Evolutionary conservation across 176 grass and related monocot genomes (phyloP).

Genomic region (Tillandsia fasciculata): DNA sequence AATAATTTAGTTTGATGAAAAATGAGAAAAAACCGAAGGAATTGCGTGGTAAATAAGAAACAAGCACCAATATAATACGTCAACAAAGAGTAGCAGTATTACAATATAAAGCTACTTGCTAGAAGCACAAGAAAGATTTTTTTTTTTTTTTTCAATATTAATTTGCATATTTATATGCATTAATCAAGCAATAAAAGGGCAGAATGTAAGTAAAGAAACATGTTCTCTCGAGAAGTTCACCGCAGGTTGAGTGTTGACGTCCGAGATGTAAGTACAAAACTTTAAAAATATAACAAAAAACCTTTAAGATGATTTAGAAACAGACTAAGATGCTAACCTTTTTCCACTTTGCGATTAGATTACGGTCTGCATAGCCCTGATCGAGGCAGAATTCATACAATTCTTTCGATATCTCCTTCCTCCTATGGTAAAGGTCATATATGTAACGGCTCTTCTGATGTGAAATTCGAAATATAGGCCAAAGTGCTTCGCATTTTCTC

Average conservation of each 20-base stretch:
- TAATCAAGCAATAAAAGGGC: neutral
- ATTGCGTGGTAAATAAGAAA: too few relatives aligned
- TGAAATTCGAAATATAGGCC: slow-evolving; percentile 37
- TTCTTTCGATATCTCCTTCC: slow-evolving; percentile 32
- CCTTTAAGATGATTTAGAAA: neutral
- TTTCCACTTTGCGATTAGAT: slow-evolving; percentile 39
- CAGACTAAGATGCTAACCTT: slow-evolving; percentile 16
- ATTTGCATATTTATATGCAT: neutral
- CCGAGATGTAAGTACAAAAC: too few relatives aligned
- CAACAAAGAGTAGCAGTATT: too few relatives aligned
- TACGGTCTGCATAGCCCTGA: slow-evolving; percentile 27
- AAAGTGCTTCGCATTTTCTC: slow-evolving; percentile 45
- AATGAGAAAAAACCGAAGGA: too few relatives aligned
- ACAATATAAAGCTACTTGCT: too few relatives aligned
- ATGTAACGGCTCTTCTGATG: slow-evolving; percentile 33
- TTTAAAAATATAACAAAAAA: too few relatives aligned
- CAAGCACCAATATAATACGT: too few relatives aligned
- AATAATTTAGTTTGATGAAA: neutral
- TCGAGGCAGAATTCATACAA: slow-evolving; percentile 34
- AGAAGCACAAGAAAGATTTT: too few relatives aligned
- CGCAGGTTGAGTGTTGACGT: too few relatives aligned
- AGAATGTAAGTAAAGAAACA: neutral
- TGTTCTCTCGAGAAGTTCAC: too few relatives aligned
- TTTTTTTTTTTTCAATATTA: neutral
- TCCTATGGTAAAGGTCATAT: slow-evolving; percentile 37